Evolutionary conservation across 2,329 filamentous ascomycete genomes (phyloP), one percentile per base, ranked within the genome.

Genomic region (Camptophora hylomeconis): DNA sequence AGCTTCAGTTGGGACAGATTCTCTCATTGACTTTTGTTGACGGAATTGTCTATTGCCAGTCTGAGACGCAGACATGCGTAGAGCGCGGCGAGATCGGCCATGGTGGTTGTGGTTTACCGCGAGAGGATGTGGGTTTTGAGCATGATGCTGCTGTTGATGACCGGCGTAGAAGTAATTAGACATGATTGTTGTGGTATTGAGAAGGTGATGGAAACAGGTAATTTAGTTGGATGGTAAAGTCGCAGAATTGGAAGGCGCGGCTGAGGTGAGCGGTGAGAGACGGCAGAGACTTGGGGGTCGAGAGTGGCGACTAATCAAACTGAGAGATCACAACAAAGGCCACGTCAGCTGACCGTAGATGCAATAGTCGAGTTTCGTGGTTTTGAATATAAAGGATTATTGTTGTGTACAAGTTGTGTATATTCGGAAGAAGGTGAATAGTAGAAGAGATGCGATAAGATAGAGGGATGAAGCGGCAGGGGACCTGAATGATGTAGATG

Each of bases 21-120:
- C 84, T 57, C 92, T 86, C 60, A 87, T 82, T 48, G 76, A 80
- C 50, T 81, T 78, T 31, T 86, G 78, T 40, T 78, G 76, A 39
- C 84, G 80, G 52, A 82, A 84, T 57, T 93, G 83, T 55, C 84
- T 80, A 51, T 92, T 81, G 28, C 75, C 62, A 60, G 87, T 83
- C 51, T 92, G 83, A 24, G 77, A 69, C 29, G 82, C 75, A 22
- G 78, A 77, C 46, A 89, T 66, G 47, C 86, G 74, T 36, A 84
- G 80, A 23, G 78, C 80, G 51, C 87, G 73, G 49, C 87, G 79
- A 54, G 80, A 86, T 49, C 87, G 82, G 49, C 74, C 77, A 56
- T 89, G 57, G 39, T 58, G 56, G 39, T 53, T 57, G n/a, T n/a
- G 42, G 54, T 55, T 33, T 52, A 48, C 23, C 53, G 52, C 12